Evolutionary conservation across 495 filamentous ascomycete species (phyloP), one percentile per base, ranked within the genome.

Genomic region (Platismatia glauca): DNA sequence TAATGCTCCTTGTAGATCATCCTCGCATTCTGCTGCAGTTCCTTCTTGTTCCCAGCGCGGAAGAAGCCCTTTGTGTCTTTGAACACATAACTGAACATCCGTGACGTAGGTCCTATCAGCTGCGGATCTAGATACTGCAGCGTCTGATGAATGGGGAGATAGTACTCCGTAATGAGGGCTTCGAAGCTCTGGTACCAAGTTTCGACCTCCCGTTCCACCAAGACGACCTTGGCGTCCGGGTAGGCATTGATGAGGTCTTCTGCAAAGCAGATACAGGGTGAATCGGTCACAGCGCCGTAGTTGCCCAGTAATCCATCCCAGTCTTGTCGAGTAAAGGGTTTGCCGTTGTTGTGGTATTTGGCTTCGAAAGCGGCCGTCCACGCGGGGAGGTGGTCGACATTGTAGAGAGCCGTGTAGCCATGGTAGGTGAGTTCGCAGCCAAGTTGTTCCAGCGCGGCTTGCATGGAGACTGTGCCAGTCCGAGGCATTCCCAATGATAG

Each of bases 301-400:
- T 78, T 71, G 60, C 33, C 79, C 1, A 84, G 75, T 3, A 84
- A 71, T 62, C 76, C 70, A 66, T 84, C 82, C 76, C 76, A 83
- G 63, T 84, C 77, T 57, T 73, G 68, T 11, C 77, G 74, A 24
- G 73, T 76, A 70, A 78, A 83, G 9, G 70, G 70, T 34, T 71
- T 72, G 2, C 74, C 65, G 12, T 57, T 53, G 29, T 59, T 52
- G 62, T 76, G 73, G 71, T 78, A 82, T 65, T 83, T 83, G 59
- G 77, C 79, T 6, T 74, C 73, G 18, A 83, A 72, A 15, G 80
- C 81, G 53, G 79, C 74, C 46, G 72, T 73, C 82, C 82, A 84
- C 53, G 78, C 75, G 0, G 68, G 67, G 18, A 71, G 72, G 65
- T 81, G 76, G 8, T 68, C 71, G 18, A 76, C 73, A 18, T 63